These are phyloP conservation scores for Xanthoceras sorbifolium DNA, from an alignment of 345 rosid genomes.

Conservation along the genomic window DNA sequence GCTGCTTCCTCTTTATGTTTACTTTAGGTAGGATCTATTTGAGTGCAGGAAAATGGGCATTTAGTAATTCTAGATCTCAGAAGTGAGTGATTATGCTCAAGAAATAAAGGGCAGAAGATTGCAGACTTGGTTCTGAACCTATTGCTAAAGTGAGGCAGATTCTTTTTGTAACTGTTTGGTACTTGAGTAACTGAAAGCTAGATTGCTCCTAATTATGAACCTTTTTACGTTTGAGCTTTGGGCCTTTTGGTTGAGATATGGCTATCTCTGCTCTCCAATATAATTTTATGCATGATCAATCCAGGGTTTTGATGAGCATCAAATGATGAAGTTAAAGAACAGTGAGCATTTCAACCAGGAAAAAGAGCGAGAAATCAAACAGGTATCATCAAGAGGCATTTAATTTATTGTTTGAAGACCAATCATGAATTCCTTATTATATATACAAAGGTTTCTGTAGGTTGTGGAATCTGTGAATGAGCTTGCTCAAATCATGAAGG, in stretches of 20 bases:
- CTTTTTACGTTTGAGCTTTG: background rate
- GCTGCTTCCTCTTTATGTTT: constrained; percentile 1
- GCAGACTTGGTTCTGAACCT: background rate
- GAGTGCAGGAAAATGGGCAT: constrained; percentile 1
- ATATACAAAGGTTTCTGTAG: constrained; percentile 34
- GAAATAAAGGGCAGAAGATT: background rate
- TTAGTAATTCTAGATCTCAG: background rate
- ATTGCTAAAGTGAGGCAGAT: background rate
- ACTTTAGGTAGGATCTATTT: constrained; percentile 1
- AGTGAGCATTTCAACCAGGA: constrained; percentile 71
- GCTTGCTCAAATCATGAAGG: constrained; percentile 97
- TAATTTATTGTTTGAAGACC: background rate
- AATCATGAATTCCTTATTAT: background rate
- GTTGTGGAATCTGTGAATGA: constrained; percentile 92
- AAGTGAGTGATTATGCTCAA: background rate
- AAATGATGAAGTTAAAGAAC: constrained; percentile 74
- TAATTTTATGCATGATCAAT: constrained; percentile 4
- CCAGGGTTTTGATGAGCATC: constrained; percentile 59
- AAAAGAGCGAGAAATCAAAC: constrained; percentile 95
- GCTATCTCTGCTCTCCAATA: background rate
- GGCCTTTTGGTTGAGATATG: background rate
- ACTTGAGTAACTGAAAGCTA: background rate
- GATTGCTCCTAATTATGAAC: background rate
- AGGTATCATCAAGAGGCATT: constrained; percentile 45
- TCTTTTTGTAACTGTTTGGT: no score